Evolutionary conservation across 169 alveolate species (phyloP).

Genomic region (Plasmodium berghei): DNA sequence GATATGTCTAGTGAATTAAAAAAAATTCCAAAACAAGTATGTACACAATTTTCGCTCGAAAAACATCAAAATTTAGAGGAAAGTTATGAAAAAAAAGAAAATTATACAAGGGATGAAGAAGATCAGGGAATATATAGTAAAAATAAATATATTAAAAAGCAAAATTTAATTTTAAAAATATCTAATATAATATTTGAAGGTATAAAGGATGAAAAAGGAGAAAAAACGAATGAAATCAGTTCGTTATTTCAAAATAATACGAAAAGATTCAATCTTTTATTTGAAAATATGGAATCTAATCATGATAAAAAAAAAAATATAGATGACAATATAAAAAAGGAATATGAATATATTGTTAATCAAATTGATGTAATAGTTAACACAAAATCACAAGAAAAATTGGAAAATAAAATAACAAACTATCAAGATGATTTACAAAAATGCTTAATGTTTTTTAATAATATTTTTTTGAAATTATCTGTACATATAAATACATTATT

Average conservation of each 20-base stretch:
- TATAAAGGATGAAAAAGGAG: background rate
- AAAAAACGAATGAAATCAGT: background rate
- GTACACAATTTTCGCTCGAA: background rate
- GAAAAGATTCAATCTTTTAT: background rate
- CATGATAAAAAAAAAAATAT: background rate
- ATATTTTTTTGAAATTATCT: constrained; percentile 17
- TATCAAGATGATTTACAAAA: background rate
- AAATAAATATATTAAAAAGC: background rate
- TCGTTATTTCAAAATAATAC: background rate
- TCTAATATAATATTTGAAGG: constrained; percentile 21
- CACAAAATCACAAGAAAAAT: background rate
- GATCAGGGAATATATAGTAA: background rate
- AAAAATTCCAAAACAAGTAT: too few relatives aligned
- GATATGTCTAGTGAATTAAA: background rate
- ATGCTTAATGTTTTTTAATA: constrained; percentile 17
- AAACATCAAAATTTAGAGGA: background rate
- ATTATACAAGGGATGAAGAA: background rate
- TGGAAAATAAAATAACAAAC: background rate
- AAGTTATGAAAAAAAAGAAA: background rate
- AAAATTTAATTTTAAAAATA: constrained; percentile 24
- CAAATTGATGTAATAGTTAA: background rate
- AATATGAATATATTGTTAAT: background rate
- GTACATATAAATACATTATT: constrained; percentile 40
- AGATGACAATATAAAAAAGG: background rate
- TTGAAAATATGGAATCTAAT: background rate